phyloP scores from a whole-genome alignment of 2,329 filamentous ascomycete genomes.

The Rutstroemia sp. region DNA sequence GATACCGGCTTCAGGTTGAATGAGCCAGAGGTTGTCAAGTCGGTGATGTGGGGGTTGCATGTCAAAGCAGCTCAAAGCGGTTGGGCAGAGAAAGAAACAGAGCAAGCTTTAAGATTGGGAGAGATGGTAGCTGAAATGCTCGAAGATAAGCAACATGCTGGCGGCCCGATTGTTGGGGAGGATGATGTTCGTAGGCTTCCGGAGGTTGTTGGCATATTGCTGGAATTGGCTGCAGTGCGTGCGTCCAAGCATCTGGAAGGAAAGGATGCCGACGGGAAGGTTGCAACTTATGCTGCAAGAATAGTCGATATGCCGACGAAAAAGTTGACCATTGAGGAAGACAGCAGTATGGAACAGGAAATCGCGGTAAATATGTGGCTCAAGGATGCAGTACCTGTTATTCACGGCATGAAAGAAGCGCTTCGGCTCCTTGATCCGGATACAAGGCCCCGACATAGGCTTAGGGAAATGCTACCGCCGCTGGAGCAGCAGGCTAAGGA shows the following conservation, averaged over 20 bases:
- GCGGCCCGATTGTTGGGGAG: conserved; percentile 1
- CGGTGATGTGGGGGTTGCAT: conserved; percentile 18
- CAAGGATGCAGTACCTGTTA: conserved; percentile 31
- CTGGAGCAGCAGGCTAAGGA: not conserved
- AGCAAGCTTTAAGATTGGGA: conserved; percentile 24
- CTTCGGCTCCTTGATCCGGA: conserved; percentile 23
- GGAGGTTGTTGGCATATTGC: conserved; percentile 33
- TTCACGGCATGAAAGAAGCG: conserved; percentile 33
- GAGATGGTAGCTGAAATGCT: conserved; percentile 26
- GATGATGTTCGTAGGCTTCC: conserved; percentile 34
- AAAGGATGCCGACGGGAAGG: conserved; percentile 34
- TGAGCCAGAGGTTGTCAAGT: conserved; percentile 11
- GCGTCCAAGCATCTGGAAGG: conserved; percentile 31
- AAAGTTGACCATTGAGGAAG: not conserved
- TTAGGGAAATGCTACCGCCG: conserved; percentile 4
- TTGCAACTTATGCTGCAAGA: conserved; percentile 32
- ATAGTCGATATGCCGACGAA: conserved; percentile 13
- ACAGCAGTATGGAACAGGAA: not conserved
- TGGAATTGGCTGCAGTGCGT: conserved; percentile 38
- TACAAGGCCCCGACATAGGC: conserved; percentile 11
- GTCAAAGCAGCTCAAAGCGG: conserved; percentile 17
- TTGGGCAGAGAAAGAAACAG: conserved; percentile 17
- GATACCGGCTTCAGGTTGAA: conserved; percentile 25
- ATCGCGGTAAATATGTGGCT: conserved; percentile 17
- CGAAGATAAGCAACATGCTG: conserved; percentile 23